Conservation (phyloP, 345 rosid genomes). For the Bruguiera sexangula region DNA sequence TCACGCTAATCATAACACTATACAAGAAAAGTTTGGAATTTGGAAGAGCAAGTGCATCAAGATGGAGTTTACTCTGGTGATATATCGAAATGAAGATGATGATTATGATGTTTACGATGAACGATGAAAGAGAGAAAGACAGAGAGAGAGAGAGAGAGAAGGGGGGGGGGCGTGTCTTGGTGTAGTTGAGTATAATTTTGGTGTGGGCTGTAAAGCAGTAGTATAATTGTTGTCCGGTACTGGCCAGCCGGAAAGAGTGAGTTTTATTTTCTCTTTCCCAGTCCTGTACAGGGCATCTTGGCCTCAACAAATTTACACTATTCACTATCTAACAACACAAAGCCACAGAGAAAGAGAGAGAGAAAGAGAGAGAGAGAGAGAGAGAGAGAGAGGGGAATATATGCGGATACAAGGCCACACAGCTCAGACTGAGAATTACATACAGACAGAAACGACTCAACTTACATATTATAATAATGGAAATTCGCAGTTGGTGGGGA, state of each 20-base stretch:
- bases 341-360: too few species aligned
- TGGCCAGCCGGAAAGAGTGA: slow-evolving; percentile 40
- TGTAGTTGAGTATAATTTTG: slow-evolving; percentile 2
- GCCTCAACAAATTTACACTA: slow-evolving; percentile 19
- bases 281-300: slow-evolving; percentile 30
- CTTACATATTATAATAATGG: too few species aligned
- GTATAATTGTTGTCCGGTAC: slow-evolving; percentile 51
- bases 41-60: not conserved
- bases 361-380: too few species aligned
- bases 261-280: slow-evolving; percentile 28
- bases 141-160: not conserved
- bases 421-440: too few species aligned
- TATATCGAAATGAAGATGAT: slow-evolving; percentile 6
- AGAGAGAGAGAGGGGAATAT: too few species aligned
- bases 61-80: not conserved
- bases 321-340: not conserved
- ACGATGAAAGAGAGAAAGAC: slow-evolving; percentile 10
- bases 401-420: too few species aligned
- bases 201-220: slow-evolving; percentile 55
- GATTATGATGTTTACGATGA: slow-evolving; percentile 4
- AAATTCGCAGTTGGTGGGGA: too few species aligned
- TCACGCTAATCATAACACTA: too few species aligned
- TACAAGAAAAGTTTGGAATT: not conserved
- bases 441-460: too few species aligned
- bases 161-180: too few species aligned